Conservation (phyloP, 2,329 filamentous ascomycete species). For the Cladobotryum protrusum region DNA sequence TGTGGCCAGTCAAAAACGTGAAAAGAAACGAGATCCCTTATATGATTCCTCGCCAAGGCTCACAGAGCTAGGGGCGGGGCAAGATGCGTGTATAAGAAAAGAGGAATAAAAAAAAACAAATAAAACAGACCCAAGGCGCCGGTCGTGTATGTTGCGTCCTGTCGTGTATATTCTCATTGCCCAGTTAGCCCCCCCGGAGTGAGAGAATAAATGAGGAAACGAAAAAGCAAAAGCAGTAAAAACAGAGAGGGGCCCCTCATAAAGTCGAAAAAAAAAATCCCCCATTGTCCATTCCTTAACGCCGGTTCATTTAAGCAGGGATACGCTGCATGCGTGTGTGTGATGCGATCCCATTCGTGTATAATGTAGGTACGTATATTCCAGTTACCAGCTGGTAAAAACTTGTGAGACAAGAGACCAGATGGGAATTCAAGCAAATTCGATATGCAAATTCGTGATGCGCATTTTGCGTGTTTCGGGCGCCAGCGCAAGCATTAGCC, state of each 20-base stretch:
- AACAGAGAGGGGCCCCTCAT: background rate
- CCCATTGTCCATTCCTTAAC: slow-evolving; percentile 6
- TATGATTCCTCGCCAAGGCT: background rate
- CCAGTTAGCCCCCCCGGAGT: background rate
- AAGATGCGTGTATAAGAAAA: background rate
- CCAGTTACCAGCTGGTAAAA: background rate
- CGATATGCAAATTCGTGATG: background rate
- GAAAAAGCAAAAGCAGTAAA: background rate
- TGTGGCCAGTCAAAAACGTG: background rate
- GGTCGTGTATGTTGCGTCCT: slow-evolving; percentile 9
- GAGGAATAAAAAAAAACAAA: background rate
- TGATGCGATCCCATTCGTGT: background rate
- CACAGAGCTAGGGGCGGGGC: background rate
- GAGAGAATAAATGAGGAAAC: background rate
- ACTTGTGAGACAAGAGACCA: background rate
- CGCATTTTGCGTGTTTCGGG: background rate
- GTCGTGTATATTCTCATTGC: slow-evolving; percentile 1
- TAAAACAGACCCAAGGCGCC: slow-evolving; percentile 6
- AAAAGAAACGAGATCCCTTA: too few species aligned
- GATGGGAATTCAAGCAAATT: background rate
- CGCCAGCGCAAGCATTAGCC: background rate
- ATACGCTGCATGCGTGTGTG: background rate
- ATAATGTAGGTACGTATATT: slow-evolving; percentile 1
- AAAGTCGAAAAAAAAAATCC: background rate
- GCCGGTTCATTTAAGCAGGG: slow-evolving; percentile 1